Base-by-base conservation (phyloP, 148 eudicot genomes). In the Persicaria tinctoria region DNA sequence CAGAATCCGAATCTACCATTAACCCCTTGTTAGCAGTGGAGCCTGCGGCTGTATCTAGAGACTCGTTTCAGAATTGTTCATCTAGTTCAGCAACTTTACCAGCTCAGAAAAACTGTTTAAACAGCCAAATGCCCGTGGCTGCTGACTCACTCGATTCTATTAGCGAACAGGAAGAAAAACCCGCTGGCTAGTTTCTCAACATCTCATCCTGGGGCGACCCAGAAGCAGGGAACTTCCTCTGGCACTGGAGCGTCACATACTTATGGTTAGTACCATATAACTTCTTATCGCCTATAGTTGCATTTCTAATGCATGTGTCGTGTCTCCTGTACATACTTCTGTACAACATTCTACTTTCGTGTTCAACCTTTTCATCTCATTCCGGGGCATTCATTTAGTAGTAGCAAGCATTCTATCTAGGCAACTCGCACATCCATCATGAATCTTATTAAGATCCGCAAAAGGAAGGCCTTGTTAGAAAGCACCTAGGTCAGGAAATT, bases 1-100 rank as follows among this genome's bases (percentile, higher is more conserved):
- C 60, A 57, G 82, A 80, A 59, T 68, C 83, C 45, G 74, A 59
- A 68, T 72, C 73, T 55, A 63, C 46, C 46, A 3, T 11, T 38
- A 1, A 12, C 9, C 12, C 53, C 53, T 8, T 12, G 27, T 0
- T 23, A 23, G 27, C 27, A 23, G 27, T 23, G 27, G 27, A 23
- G 27, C 27, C 27, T 23, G 27, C 27, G 3, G n/a, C 60, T 16
- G 23, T 11, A 14, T 27, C 46, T 27, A 10, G 45, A 62, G 27
- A 62, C 27, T 62, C 2, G 27, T 1, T 62, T 44, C 68, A 62
- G 17, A n/a, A 27, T n/a, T 57, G 63, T 32, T 32, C 41, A 32
- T 32, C 41, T 0, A 32, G 41, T 32, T 32, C 41, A 32, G 41
- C 41, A 32, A 32, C 41, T 32, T 32, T 32, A 32, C 41, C 41